A percentile compares a stretch with the other conserved stretches of the same genome.
phyloP scores from a whole-genome alignment of 805 yeast species.

The Myxozyma neglecta region DNA sequence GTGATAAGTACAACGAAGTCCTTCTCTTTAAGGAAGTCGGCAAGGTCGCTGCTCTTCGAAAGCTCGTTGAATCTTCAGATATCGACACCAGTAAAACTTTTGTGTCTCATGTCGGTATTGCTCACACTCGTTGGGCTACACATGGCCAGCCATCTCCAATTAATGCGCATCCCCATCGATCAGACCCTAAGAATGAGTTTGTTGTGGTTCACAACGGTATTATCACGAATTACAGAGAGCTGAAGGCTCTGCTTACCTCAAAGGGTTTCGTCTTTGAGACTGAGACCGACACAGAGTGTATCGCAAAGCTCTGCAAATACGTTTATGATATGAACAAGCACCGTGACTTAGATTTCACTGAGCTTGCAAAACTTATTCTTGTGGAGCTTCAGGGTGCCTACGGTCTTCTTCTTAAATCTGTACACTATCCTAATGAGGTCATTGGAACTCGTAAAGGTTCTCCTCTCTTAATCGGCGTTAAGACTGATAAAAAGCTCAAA shows the following conservation, averaged over 20 bases:
- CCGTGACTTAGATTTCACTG: conserved; percentile 76
- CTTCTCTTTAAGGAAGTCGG: conserved; percentile 82
- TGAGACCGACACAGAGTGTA: conserved; percentile 97
- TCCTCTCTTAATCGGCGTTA: conserved; percentile 94
- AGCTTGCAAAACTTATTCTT: conserved; percentile 87
- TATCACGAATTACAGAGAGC: conserved; percentile 90
- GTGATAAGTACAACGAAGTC: conserved; percentile 71
- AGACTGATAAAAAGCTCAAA: conserved; percentile 90
- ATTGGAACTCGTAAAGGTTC: conserved; percentile 98
- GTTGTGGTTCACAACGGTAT: conserved; percentile 97
- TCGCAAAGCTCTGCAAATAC: conserved; percentile 92
- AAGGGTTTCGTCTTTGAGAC: conserved; percentile 84
- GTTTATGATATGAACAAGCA: conserved; percentile 81
- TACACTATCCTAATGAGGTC: conserved; percentile 91
- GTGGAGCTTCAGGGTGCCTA: conserved; percentile 96
- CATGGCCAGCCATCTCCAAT: conserved; percentile 86
- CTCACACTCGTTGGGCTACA: conserved; percentile 99
- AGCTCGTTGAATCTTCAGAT: conserved; percentile 50
- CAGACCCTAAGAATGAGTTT: conserved; percentile 80
- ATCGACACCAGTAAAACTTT: conserved; percentile 65
- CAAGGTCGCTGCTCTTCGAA: conserved; percentile 79
- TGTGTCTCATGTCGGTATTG: conserved; percentile 89
- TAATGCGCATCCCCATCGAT: conserved; percentile 96
- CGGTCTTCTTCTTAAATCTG: conserved; percentile 88
- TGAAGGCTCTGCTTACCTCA: conserved; percentile 73